These are phyloP conservation scores for Peronospora belbahrii DNA, from an alignment of 352 stramenopile species.

Conservation along the genomic window DNA sequence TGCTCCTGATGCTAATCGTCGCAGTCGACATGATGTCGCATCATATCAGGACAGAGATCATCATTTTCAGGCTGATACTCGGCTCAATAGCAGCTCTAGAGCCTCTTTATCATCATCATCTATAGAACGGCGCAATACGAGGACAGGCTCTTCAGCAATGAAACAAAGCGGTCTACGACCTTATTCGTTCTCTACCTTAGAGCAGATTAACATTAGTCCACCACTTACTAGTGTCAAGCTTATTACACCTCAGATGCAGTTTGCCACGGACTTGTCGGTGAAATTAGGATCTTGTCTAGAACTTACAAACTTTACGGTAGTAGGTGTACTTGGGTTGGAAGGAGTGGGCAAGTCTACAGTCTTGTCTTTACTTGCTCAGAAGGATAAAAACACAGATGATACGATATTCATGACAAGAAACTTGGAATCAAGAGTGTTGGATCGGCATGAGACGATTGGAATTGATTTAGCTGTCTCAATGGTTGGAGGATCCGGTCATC, in stretches of 20 bases:
- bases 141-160: not conserved
- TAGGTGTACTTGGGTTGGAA: conserved; percentile 60
- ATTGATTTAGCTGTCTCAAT: conserved; percentile 49
- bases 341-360: conserved; percentile 68
- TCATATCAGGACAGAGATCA: conserved; percentile 6
- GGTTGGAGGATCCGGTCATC: conserved; percentile 19
- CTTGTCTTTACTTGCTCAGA: conserved; percentile 41
- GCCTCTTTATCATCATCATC: conserved; percentile 1
- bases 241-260: conserved; percentile 46
- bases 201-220: conserved; percentile 13
- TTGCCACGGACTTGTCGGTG: conserved; percentile 50
- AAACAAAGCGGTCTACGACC: not conserved
- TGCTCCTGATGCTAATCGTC: conserved; percentile 1
- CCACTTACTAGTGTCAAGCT: conserved; percentile 45
- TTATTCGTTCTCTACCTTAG: conserved; percentile 6
- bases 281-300: conserved; percentile 52
- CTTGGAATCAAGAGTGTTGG: conserved; percentile 29
- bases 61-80: conserved; percentile 16
- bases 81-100: not conserved
- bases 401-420: conserved; percentile 32
- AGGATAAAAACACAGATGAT: not conserved
- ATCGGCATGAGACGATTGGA: conserved; percentile 40
- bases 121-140: conserved; percentile 6
- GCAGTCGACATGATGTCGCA: conserved; percentile 3
- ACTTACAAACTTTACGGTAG: conserved; percentile 58